Base-by-base conservation (phyloP, 805 yeast genomes). In the Candida chauliodis region DNA sequence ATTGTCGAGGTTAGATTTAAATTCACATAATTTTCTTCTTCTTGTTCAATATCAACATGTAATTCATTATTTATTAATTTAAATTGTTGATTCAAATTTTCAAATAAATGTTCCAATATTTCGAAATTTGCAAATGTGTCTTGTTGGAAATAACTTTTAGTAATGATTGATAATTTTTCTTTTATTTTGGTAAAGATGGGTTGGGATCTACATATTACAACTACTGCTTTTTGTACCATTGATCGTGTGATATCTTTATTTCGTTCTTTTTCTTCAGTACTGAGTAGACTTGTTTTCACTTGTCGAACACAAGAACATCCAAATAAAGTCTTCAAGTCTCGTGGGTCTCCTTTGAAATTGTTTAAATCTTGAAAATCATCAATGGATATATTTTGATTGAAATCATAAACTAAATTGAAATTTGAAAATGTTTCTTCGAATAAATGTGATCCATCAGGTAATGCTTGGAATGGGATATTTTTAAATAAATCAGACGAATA, bases 231-330 rank as follows among this genome's bases (percentile, higher is more conserved):
- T 52, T 93, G 99, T 2, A 93, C 90, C 0, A 88, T 80, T 2
- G 95, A 84, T 40, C 99, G 69, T 0, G 95, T 86, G 20, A 84
- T 75, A 42, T 84, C 89, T 10, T 74, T 72, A 38, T 76, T 72
- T 38, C 73, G 66, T 40, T 68, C 71, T 16, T 60, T 43, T 47
- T 68, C 72, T 25, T 58, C 61, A 19, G 47, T 52, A 3, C 75
- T 54, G 40, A 91, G 63, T 20, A 81, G 82, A 20, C 74, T 71
- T 1, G 84, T 67, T 29, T 76, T 69, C 29, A 91, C 73, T 59
- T 91, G 98, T 26, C 96, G 73, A 20, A 90, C 87, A 62, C 99
- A 93, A 0, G 95, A 82, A 45, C 95, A 86, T 1, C 96, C 99
- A 69, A 93, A 93, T n/a, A 89, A 60, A 0, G 99, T 93, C 27